These are phyloP conservation scores for Turritis glabra DNA, from an alignment of 345 rosid species.

Conservation along the genomic window DNA sequence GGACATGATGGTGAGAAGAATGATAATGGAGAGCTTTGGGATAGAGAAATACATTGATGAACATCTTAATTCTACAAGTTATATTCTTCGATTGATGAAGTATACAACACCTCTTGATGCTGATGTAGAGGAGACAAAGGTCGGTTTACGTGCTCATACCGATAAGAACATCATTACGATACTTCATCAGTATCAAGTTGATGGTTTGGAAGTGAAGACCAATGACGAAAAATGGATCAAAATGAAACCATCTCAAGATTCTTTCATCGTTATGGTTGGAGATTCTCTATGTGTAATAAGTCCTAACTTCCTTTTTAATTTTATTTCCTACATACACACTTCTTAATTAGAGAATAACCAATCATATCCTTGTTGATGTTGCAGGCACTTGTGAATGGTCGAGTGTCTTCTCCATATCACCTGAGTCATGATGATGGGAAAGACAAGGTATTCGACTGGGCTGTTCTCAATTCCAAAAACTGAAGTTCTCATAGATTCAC, in stretches of 20 bases:
- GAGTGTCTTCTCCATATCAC: slow-evolving; percentile 52
- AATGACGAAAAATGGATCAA: slow-evolving; percentile 54
- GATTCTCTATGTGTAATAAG: slow-evolving; percentile 57
- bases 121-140: slow-evolving; percentile 42
- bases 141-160: slow-evolving; percentile 49
- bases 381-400: slow-evolving; percentile 72
- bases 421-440: slow-evolving; percentile 64
- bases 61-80: slow-evolving; percentile 37
- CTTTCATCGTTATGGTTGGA: slow-evolving; percentile 51
- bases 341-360: neutral
- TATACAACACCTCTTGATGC: slow-evolving; percentile 22
- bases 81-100: slow-evolving; percentile 23
- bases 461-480: slow-evolving; percentile 56
- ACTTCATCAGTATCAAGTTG: slow-evolving; percentile 57
- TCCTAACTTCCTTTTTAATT: neutral
- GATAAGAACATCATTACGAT: slow-evolving; percentile 61
- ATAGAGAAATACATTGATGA: slow-evolving; percentile 44
- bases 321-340: neutral
- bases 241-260: slow-evolving; percentile 48
- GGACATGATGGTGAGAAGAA: slow-evolving; percentile 49
- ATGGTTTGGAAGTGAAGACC: slow-evolving; percentile 49
- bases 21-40: slow-evolving; percentile 63
- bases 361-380: neutral
- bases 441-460: slow-evolving; percentile 54
- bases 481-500: slow-evolving; percentile 46